These are phyloP conservation scores for Talaromyces pinophilus DNA, from an alignment of 2,329 filamentous ascomycete genomes.

Conservation along the genomic window DNA sequence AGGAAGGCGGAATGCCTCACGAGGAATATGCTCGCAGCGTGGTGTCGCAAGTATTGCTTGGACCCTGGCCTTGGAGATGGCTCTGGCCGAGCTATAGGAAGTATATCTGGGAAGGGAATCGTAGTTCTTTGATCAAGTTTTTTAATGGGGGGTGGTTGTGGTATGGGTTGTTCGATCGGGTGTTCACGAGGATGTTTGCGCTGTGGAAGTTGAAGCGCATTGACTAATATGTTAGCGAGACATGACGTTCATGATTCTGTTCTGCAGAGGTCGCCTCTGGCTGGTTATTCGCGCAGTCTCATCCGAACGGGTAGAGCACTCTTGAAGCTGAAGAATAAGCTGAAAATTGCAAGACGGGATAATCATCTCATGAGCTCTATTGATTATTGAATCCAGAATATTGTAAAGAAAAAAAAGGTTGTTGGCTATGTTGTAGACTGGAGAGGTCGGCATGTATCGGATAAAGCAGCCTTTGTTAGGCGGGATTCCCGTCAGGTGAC, in stretches of 20 bases:
- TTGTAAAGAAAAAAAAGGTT: neutral
- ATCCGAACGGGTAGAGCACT: neutral
- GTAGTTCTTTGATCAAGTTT: slow-evolving; percentile 46
- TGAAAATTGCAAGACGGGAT: neutral
- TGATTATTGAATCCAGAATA: neutral
- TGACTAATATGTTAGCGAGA: neutral
- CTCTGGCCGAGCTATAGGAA: slow-evolving; percentile 50
- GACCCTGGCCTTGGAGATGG: slow-evolving; percentile 49
- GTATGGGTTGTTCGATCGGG: slow-evolving; percentile 41
- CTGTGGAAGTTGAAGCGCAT: slow-evolving; percentile 45
- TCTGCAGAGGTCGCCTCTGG: neutral
- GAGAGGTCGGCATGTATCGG: slow-evolving; percentile 19
- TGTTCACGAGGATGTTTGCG: slow-evolving; percentile 56
- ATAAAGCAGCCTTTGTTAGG: slow-evolving; percentile 13
- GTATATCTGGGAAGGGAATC: slow-evolving; percentile 54
- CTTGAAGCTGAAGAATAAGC: neutral
- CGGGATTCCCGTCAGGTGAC: slow-evolving; percentile 23
- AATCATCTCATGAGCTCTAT: neutral
- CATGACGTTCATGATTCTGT: neutral
- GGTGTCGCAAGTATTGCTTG: slow-evolving; percentile 55
- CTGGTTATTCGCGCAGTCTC: neutral
- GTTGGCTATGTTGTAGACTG: neutral
- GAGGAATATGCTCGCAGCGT: slow-evolving; percentile 58
- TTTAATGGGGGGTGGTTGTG: slow-evolving; percentile 51
- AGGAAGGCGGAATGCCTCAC: slow-evolving; percentile 55